Percentiles rank a stretch among this genome's conserved stretches.
These are phyloP conservation scores for Plasmodium chabaudi DNA, from an alignment of 169 alveolate genomes.

Conservation along the genomic window DNA sequence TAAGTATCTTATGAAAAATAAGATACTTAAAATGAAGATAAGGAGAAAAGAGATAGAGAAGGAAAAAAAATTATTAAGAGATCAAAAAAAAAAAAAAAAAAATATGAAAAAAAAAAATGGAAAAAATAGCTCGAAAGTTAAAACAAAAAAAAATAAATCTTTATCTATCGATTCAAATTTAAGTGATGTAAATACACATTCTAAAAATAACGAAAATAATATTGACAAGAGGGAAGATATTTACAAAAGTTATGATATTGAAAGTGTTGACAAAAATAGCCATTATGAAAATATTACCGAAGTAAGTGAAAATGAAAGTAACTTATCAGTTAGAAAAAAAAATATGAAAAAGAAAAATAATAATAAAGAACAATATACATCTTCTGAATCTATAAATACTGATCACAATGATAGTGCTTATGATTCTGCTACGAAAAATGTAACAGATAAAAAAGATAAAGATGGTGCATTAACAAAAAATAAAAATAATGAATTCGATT, in stretches of 20 bases:
- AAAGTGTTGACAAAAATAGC: slow-evolving; percentile 4
- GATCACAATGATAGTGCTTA: too few species aligned
- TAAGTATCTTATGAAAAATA: slow-evolving; percentile 32
- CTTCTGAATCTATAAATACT: too few species aligned
- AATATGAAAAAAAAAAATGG: slow-evolving; percentile 1
- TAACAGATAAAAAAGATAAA: not conserved
- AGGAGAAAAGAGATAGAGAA: slow-evolving; percentile 13
- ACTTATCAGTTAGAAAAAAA: too few species aligned
- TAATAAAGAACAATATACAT: too few species aligned
- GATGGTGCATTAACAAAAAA: not conserved
- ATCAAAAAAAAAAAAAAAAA: slow-evolving; percentile 1
- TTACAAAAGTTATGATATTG: slow-evolving; percentile 1
- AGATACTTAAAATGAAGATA: slow-evolving; percentile 6
- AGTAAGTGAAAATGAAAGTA: too few species aligned
- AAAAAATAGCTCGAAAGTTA: not conserved
- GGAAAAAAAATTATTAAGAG: slow-evolving; percentile 1
- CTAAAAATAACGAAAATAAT: slow-evolving; percentile 11
- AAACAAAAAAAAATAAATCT: not conserved
- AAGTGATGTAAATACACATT: too few species aligned
- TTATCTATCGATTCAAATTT: not conserved
- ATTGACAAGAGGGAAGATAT: not conserved
- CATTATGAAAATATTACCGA: not conserved
- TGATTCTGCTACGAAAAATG: not conserved
- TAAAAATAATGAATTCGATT: too few species aligned
- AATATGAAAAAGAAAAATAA: too few species aligned